Evolutionary conservation across 2,329 filamentous ascomycete species (phyloP).

Genomic region (Fusarium buxicola): DNA sequence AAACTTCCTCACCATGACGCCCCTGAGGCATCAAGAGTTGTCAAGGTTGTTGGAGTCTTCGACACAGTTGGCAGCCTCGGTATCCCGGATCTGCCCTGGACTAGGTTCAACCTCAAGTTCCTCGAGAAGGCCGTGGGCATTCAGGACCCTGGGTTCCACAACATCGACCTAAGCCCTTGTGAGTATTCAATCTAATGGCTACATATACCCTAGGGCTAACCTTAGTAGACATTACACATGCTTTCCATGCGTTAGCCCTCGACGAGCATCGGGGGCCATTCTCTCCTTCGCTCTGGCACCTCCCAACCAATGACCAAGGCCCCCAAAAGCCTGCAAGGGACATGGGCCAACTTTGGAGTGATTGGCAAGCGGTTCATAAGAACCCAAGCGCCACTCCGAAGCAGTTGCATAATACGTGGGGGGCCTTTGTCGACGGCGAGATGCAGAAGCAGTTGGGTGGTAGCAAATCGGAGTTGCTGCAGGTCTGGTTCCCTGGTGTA

Average conservation of each 20-base stretch:
- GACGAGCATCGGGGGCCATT: constrained; percentile 60
- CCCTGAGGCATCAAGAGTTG: constrained; percentile 34
- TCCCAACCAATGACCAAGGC: constrained; percentile 18
- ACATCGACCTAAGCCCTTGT: constrained; percentile 43
- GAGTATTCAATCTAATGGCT: constrained; percentile 14
- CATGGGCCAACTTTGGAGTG: constrained; percentile 23
- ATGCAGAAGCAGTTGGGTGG: constrained; percentile 30
- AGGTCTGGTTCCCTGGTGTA: constrained; percentile 46
- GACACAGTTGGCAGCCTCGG: constrained; percentile 44
- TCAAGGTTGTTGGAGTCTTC: constrained; percentile 43
- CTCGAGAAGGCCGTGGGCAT: constrained; percentile 36
- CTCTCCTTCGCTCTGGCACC: constrained; percentile 47
- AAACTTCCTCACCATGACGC: constrained; percentile 39
- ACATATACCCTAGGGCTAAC: constrained; percentile 7
- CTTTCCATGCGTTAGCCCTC: constrained; percentile 66
- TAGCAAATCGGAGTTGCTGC: constrained; percentile 34
- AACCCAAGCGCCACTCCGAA: constrained; percentile 16
- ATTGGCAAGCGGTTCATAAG: constrained; percentile 20
- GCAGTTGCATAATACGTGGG: constrained; percentile 27
- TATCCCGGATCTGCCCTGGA: constrained; percentile 42
- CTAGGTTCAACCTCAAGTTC: constrained; percentile 39
- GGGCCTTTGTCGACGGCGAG: constrained; percentile 33
- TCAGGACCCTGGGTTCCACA: constrained; percentile 39
- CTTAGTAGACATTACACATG: constrained; percentile 58
- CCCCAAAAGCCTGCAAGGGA: constrained; percentile 16